Percentiles rank a stretch among this genome's conserved stretches.
Conservation (phyloP, 1,284 basidiomycete species). For the Fomitopsis betulina region DNA sequence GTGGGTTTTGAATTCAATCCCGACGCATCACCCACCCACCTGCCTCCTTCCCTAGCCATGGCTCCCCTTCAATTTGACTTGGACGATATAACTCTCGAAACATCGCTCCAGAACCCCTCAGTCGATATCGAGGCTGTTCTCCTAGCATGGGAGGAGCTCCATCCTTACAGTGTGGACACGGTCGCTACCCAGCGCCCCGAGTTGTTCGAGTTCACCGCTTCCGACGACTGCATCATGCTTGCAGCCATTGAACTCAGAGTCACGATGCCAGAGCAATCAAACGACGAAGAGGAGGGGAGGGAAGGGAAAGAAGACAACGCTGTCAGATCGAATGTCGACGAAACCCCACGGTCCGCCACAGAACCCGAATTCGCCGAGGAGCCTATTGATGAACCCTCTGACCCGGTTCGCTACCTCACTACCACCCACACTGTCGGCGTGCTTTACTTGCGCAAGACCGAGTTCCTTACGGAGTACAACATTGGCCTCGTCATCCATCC, state of each 20-base stretch:
- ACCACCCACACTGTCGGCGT: constrained; percentile 29
- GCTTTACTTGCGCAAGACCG: constrained; percentile 35
- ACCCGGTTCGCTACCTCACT: no score
- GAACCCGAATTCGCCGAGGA: no score
- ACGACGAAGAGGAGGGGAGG: not conserved
- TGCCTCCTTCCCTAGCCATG: not conserved
- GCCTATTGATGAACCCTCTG: no score
- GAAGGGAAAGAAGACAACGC: not conserved
- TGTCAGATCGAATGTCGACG: not conserved
- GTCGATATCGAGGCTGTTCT: not conserved
- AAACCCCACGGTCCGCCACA: no score
- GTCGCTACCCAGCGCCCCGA: not conserved
- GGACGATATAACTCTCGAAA: constrained; percentile 4
- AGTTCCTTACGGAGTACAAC: constrained; percentile 39
- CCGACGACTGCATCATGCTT: constrained; percentile 7
- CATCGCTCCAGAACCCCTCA: not conserved
- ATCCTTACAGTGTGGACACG: constrained; percentile 2
- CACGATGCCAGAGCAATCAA: not conserved
- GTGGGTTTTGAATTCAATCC: not conserved
- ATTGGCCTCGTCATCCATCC: constrained; percentile 44
- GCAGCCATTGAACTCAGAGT: constrained; percentile 2
- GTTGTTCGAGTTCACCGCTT: constrained; percentile 1
- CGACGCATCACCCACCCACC: not conserved
- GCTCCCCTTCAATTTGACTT: not conserved
- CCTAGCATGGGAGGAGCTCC: constrained; percentile 1